These are phyloP conservation scores for Huntiella decipiens DNA, from an alignment of 2,329 filamentous ascomycete species.

Conservation along the genomic window DNA sequence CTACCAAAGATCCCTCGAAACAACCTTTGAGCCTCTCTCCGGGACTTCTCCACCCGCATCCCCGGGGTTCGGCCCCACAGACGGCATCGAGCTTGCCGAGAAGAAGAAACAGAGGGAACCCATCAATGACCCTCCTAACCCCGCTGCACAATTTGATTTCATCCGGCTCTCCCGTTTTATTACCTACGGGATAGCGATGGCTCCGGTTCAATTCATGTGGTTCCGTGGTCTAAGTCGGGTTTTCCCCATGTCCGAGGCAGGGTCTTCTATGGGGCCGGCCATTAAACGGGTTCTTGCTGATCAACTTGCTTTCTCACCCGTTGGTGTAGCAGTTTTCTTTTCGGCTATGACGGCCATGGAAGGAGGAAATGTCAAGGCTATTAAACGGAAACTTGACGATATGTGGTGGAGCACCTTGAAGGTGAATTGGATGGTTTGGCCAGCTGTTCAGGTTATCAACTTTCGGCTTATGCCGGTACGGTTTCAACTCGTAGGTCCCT, in stretches of 20 bases:
- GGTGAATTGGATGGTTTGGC: conserved; percentile 92
- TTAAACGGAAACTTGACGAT: conserved; percentile 71
- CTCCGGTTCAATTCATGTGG: conserved; percentile 89
- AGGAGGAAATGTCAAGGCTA: conserved; percentile 64
- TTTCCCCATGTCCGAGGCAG: conserved; percentile 67
- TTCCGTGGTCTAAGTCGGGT: conserved; percentile 65
- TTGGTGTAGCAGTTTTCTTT: conserved; percentile 71
- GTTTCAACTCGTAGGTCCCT: conserved; percentile 69
- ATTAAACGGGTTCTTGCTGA: conserved; percentile 84
- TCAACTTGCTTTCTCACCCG: conserved; percentile 80
- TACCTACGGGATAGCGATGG: conserved; percentile 93
- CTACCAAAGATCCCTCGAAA: conserved; percentile 61
- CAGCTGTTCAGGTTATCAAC: conserved; percentile 87
- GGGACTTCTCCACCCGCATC: conserved; percentile 17
- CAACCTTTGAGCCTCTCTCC: conserved; percentile 15
- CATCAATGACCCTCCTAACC: conserved; percentile 22
- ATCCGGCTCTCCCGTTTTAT: conserved; percentile 78
- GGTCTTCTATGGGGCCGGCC: conserved; percentile 51
- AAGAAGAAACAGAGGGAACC: conserved; percentile 50
- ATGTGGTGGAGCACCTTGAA: conserved; percentile 89
- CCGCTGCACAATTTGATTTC: conserved; percentile 61
- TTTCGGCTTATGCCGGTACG: conserved; percentile 89
- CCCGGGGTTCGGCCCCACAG: background rate
- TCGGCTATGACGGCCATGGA: conserved; percentile 92
- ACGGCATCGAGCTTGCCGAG: conserved; percentile 21